These are phyloP conservation scores for Leccinum fallax DNA, from an alignment of 1,284 basidiomycete genomes.

Conservation along the genomic window DNA sequence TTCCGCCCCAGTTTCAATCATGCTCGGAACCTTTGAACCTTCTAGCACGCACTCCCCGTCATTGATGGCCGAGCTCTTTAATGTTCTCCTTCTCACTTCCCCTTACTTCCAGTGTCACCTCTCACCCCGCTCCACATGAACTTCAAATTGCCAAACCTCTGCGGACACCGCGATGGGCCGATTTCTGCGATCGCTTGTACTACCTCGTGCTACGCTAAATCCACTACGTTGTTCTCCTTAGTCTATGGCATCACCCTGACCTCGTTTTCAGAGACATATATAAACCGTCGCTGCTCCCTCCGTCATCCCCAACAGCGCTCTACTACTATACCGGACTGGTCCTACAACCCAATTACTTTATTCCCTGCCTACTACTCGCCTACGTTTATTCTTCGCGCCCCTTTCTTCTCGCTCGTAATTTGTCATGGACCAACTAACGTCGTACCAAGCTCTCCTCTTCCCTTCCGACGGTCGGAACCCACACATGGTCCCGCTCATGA, in stretches of 20 bases:
- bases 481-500: constrained; percentile 69
- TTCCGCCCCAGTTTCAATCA: neutral
- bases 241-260: constrained; percentile 34
- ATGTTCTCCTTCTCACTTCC: constrained; percentile 6
- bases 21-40: constrained; percentile 20
- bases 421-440: constrained; percentile 59
- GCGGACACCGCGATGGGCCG: constrained; percentile 13
- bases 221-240: constrained; percentile 25
- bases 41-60: constrained; percentile 12
- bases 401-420: constrained; percentile 11
- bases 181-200: constrained; percentile 24
- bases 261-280: constrained; percentile 39
- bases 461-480: constrained; percentile 70
- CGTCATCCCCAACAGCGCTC: constrained; percentile 16
- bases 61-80: constrained; percentile 18
- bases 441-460: constrained; percentile 65
- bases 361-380: constrained; percentile 13
- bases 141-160: constrained; percentile 8
- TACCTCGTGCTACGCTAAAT: constrained; percentile 32
- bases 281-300: constrained; percentile 22
- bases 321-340: constrained; percentile 1
- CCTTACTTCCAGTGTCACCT: constrained; percentile 4
- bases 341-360: constrained; percentile 21
- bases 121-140: constrained; percentile 23
- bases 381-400: constrained; percentile 11